Evolutionary conservation across 2,329 filamentous ascomycete genomes (phyloP).

Genomic region (Mycosphaerella sp.): DNA sequence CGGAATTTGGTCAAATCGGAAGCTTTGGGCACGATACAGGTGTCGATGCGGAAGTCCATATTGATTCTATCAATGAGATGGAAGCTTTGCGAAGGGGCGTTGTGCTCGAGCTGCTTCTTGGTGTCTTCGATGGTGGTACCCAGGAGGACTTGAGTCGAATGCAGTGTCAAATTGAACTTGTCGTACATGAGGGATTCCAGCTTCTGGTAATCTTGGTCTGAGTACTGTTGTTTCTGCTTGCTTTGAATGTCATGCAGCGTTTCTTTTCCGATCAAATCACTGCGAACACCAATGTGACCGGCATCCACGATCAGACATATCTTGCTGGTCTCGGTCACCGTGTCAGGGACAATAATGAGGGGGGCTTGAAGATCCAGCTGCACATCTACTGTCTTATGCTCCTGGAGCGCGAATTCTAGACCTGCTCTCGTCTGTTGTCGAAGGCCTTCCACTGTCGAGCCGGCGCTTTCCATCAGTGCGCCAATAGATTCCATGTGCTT

Average conservation of each 20-base stretch:
- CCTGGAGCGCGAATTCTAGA: constrained; percentile 90
- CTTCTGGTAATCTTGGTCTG: constrained; percentile 77
- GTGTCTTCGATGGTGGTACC: constrained; percentile 89
- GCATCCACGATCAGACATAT: constrained; percentile 93
- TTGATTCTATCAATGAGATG: constrained; percentile 97
- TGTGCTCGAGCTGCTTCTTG: constrained; percentile 68
- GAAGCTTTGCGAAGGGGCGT: constrained; percentile 59
- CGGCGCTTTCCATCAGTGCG: constrained; percentile 90
- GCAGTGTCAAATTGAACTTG: constrained; percentile 85
- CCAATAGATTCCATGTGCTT: constrained; percentile 98
- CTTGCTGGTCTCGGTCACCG: constrained; percentile 71
- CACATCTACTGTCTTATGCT: constrained; percentile 97
- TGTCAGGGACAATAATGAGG: constrained; percentile 92
- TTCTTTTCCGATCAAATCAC: constrained; percentile 86
- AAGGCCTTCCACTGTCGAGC: constrained; percentile 89
- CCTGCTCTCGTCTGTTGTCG: constrained; percentile 93
- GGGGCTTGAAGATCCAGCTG: constrained; percentile 93
- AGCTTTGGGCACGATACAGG: constrained; percentile 93
- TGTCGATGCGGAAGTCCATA: constrained; percentile 92
- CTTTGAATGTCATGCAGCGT: constrained; percentile 84
- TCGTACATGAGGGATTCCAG: constrained; percentile 96
- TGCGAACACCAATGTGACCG: constrained; percentile 90
- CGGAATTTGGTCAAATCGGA: constrained; percentile 88
- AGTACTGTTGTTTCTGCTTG: constrained; percentile 83
- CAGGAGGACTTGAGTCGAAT: constrained; percentile 92